These are phyloP conservation scores for Aspergillus panamensis DNA, from an alignment of 495 filamentous ascomycete species.

Conservation along the genomic window DNA sequence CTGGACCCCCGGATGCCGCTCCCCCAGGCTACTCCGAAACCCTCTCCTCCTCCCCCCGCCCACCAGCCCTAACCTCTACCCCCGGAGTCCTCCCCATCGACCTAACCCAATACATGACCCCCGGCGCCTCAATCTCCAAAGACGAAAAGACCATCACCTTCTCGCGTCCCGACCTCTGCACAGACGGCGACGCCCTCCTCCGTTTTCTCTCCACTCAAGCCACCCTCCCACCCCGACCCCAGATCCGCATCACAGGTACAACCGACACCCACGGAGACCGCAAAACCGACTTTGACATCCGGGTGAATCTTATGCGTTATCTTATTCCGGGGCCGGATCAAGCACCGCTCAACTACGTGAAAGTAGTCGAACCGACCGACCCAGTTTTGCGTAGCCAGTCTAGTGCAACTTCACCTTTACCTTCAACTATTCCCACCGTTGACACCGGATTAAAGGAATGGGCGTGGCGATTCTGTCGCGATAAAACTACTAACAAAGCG, in stretches of 20 bases:
- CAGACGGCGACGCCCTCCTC: background rate
- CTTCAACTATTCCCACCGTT: background rate
- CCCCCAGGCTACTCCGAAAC: slow-evolving; percentile 1
- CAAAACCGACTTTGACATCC: background rate
- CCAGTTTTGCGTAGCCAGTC: background rate
- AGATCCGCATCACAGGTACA: background rate
- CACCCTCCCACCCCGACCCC: background rate
- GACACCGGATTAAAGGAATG: background rate
- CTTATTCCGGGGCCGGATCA: background rate
- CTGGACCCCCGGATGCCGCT: background rate
- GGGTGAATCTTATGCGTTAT: background rate
- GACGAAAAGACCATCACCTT: background rate
- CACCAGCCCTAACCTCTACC: background rate
- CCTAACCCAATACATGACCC: background rate
- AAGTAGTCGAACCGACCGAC: background rate
- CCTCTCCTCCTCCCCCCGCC: background rate
- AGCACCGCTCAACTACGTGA: background rate
- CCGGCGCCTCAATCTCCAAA: background rate
- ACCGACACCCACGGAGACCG: background rate
- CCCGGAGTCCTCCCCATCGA: background rate
- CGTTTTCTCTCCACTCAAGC: background rate
- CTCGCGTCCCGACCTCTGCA: background rate
- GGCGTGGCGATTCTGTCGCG: background rate
- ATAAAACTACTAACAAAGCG: background rate
- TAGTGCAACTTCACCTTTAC: no score